Evolutionary conservation across 768 basidiomycete genomes (phyloP).

Genomic region (Tulasnella sp.): DNA sequence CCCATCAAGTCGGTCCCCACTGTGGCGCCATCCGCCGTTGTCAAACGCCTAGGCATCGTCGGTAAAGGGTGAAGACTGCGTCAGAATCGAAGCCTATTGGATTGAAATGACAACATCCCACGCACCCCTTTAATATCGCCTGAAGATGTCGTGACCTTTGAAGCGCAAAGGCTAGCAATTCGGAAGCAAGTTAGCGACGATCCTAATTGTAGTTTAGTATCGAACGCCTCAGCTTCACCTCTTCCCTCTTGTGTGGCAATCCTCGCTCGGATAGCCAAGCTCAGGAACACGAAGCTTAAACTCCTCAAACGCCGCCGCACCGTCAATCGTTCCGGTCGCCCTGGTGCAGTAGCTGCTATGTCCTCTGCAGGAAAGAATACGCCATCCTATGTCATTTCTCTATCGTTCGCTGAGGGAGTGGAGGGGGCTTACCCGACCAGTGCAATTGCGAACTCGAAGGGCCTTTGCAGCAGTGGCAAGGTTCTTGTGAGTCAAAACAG

Average conservation of each 20-base stretch:
- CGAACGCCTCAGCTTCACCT: constrained; percentile 30
- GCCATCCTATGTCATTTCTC: constrained; percentile 38
- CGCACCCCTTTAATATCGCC: constrained; percentile 66
- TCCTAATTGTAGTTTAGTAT: neutral
- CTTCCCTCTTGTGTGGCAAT: constrained; percentile 87
- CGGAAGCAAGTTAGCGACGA: neutral
- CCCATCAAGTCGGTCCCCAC: constrained; percentile 82
- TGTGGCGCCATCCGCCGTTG: constrained; percentile 85
- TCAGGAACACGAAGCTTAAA: constrained; percentile 81
- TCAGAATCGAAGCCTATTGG: constrained; percentile 39
- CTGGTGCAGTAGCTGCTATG: constrained; percentile 80
- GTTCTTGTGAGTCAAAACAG: constrained; percentile 19
- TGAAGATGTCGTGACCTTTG: constrained; percentile 58
- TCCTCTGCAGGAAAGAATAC: constrained; percentile 52
- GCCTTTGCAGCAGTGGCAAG: constrained; percentile 32
- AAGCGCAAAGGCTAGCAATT: constrained; percentile 45
- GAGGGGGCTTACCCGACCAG: constrained; percentile 13
- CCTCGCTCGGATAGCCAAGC: constrained; percentile 80
- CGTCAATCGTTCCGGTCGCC: constrained; percentile 77
- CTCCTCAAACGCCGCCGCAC: constrained; percentile 64
- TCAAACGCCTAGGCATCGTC: constrained; percentile 76
- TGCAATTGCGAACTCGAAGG: constrained; percentile 16
- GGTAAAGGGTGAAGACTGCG: constrained; percentile 35
- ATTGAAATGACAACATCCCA: neutral
- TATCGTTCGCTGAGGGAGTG: neutral